Evolutionary conservation across 495 filamentous ascomycete genomes (phyloP), one percentile per base, ranked within the genome.

Genomic region (Oidiodendron maius): DNA sequence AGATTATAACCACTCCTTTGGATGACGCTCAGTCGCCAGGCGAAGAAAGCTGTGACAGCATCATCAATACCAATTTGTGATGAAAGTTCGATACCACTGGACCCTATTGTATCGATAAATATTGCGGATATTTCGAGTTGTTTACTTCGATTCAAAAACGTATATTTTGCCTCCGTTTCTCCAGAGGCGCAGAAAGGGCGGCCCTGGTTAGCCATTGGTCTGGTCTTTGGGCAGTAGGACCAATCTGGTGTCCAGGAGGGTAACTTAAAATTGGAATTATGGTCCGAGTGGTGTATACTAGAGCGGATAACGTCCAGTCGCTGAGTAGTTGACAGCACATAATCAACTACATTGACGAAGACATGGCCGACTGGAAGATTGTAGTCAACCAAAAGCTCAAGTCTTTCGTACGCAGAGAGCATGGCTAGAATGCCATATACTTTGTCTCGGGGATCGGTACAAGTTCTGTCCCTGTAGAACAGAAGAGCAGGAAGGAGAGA

Each of bases 271-370:
- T 70, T 66, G 24, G 70, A 74, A 53, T 79, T 77, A 59, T 85
- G 81, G 18, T 78, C 71, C 15, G 70, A 65, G 55, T 82, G 84
- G 56, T 83, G 82, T 44, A 85, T 67, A 1, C 69, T 77, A 0
- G 79, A 78, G 24, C 81, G 80, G 35, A 84, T 69, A 1, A 80
- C 77, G 51, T 86, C 82, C 3, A 64, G 40, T 4, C 57, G 48
- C 21, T 51, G 23, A n/a, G 60, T 65, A 12, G 54, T 57, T 10
- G 25, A 37, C n/a, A 65, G 17, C 12, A 63, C 21, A 32, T 39
- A 58, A 32, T 62, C 56, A 8, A 60, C 63, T 13, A 61, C 53
- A 35, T 59, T 52, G 16, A 50, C 53, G 42, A 62, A 66, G n/a
- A 62, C 49, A 12, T 66, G 52, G 28, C 46, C 57, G 10, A 56